phyloP scores from a whole-genome alignment of 768 basidiomycete species.

The Russula abietina region DNA sequence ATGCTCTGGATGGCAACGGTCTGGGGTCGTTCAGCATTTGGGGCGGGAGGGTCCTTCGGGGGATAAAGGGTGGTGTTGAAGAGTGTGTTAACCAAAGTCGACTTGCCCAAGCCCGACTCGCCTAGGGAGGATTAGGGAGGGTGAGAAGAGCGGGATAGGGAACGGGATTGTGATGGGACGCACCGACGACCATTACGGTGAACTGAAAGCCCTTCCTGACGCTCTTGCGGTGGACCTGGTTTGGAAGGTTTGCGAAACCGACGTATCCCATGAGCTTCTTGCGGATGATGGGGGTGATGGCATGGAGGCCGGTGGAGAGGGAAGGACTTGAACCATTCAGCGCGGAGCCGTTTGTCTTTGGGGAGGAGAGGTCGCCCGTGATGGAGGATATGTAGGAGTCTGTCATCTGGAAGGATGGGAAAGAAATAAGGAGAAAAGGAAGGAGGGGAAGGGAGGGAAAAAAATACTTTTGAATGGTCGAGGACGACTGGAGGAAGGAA shows the following conservation, averaged over 20 bases:
- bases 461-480: slow-evolving; percentile 37
- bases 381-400: slow-evolving; percentile 68
- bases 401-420: slow-evolving; percentile 47
- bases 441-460: slow-evolving; percentile 25
- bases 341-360: slow-evolving; percentile 51
- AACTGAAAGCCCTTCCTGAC: slow-evolving; percentile 99
- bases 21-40: slow-evolving; percentile 79
- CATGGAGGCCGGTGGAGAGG: slow-evolving; percentile 32
- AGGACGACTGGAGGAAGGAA: slow-evolving; percentile 47
- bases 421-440: slow-evolving; percentile 25
- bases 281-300: slow-evolving; percentile 45
- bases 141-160: slow-evolving; percentile 1
- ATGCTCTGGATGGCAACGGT: slow-evolving; percentile 99
- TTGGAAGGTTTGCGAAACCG: slow-evolving; percentile 95
- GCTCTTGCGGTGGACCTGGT: slow-evolving; percentile 98
- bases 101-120: slow-evolving; percentile 98
- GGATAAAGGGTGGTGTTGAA: slow-evolving; percentile 97
- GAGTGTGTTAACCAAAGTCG: slow-evolving; percentile 96
- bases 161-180: slow-evolving; percentile 36
- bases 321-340: slow-evolving; percentile 63
- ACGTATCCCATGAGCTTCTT: slow-evolving; percentile 96
- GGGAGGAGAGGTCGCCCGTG: slow-evolving; percentile 50
- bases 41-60: slow-evolving; percentile 76
- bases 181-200: slow-evolving; percentile 98
- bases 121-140: slow-evolving; percentile 42